Percentiles rank a stretch among this genome's conserved stretches.
These are phyloP conservation scores for Paracoccidioides lutzii DNA, from an alignment of 2,329 filamentous ascomycete genomes.

Conservation along the genomic window DNA sequence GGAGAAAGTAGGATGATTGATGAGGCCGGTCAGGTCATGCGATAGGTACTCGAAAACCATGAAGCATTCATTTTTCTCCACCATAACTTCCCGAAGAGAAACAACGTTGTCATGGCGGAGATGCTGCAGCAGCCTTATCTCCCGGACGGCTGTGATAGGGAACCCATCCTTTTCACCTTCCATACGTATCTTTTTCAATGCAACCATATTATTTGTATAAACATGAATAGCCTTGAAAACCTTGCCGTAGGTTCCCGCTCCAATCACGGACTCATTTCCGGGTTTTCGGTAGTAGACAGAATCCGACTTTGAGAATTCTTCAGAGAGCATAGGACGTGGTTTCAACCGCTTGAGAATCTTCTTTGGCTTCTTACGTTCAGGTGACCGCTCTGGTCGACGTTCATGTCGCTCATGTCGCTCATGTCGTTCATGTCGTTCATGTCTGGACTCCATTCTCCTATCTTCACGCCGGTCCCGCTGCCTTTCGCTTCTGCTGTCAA, in stretches of 20 bases:
- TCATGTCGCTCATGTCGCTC: constrained; percentile 16
- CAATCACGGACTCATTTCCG: constrained; percentile 93
- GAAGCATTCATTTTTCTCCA: constrained; percentile 95
- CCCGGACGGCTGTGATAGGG: constrained; percentile 87
- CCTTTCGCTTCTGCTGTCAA: constrained; percentile 29
- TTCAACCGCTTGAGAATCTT: constrained; percentile 59
- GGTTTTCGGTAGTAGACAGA: constrained; percentile 93
- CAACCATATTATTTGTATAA: constrained; percentile 64
- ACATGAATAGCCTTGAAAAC: constrained; percentile 83
- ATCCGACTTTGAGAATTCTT: constrained; percentile 63
- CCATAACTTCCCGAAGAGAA: constrained; percentile 91
- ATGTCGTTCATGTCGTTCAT: constrained; percentile 26
- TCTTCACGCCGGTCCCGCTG: constrained; percentile 16
- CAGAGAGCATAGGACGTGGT: constrained; percentile 53
- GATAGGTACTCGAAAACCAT: constrained; percentile 99
- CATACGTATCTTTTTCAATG: constrained; percentile 97
- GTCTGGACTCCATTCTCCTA: constrained; percentile 9
- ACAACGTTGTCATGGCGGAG: constrained; percentile 81
- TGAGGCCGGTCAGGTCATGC: constrained; percentile 84
- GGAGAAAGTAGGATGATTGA: constrained; percentile 87
- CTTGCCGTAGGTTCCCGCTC: constrained; percentile 89
- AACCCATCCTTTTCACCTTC: constrained; percentile 99
- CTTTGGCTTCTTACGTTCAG: constrained; percentile 36
- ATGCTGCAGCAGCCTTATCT: constrained; percentile 93
- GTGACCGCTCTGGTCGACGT: constrained; percentile 37